A percentile compares a stretch with the other conserved stretches of the same genome.
Conservation (phyloP, 106 monocot genomes). For the Dactylorhiza incarnata region DNA sequence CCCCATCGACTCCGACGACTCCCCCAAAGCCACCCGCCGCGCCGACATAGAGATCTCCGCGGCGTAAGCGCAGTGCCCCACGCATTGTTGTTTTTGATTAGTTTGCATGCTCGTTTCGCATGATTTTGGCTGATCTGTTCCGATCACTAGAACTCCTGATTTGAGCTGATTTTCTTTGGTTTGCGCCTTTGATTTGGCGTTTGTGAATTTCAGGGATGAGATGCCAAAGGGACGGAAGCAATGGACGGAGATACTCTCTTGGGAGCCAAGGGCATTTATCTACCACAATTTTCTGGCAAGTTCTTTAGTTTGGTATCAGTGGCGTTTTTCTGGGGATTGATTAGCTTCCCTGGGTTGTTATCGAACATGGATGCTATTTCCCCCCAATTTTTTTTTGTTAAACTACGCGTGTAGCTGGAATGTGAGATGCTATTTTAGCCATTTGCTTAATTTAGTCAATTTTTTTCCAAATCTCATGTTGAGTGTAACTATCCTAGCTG, state of each 20-base stretch:
- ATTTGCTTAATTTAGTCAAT: no score
- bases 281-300: conserved; percentile 72
- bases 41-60: conserved; percentile 21
- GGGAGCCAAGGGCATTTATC: conserved; percentile 80
- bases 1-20: conserved; percentile 33
- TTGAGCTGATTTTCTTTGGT: background rate
- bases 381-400: background rate
- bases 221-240: conserved; percentile 39
- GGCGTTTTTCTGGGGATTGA: conserved; percentile 2
- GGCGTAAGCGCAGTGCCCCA: conserved; percentile 11
- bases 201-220: conserved; percentile 26
- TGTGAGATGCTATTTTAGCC: no score
- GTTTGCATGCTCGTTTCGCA: background rate
- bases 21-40: conserved; percentile 14
- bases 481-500: no score
- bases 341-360: background rate
- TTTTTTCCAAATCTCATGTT: no score
- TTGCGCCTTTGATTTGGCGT: background rate
- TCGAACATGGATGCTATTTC: background rate
- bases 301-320: background rate
- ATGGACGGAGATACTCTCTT: conserved; percentile 84
- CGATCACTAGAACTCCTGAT: background rate
- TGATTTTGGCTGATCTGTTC: background rate
- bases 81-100: background rate
- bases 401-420: background rate